Conservation (phyloP, 1,284 basidiomycete species). For the Caloboletus firmus region DNA sequence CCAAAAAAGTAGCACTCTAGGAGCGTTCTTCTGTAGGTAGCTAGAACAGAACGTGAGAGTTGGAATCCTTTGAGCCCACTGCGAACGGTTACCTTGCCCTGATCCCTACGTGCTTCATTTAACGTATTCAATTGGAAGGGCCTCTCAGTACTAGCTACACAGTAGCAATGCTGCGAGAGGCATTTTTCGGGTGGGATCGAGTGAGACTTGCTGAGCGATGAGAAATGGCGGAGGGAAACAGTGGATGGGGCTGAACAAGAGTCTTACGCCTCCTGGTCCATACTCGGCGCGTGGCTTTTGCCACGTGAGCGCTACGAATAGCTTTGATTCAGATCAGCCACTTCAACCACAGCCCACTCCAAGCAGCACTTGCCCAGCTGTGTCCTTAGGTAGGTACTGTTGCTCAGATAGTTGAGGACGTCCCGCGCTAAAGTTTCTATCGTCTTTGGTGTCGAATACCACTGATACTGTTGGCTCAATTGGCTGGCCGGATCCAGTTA, state of each 20-base stretch:
- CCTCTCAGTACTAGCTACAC: not conserved
- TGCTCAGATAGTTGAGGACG: not conserved
- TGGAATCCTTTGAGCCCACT: slow-evolving; percentile 4
- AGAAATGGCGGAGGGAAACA: slow-evolving; percentile 29
- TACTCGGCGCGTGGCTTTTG: slow-evolving; percentile 32
- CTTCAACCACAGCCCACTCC: slow-evolving; percentile 1
- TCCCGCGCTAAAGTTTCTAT: not conserved
- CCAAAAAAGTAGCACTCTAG: not conserved
- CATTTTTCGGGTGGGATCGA: slow-evolving; percentile 17
- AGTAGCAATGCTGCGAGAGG: not conserved
- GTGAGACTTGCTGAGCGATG: slow-evolving; percentile 27
- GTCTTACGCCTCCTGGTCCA: slow-evolving; percentile 35
- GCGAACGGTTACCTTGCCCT: slow-evolving; percentile 27
- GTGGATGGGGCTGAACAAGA: slow-evolving; percentile 37
- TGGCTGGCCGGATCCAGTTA: not conserved
- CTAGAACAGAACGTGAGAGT: slow-evolving; percentile 8
- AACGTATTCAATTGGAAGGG: not conserved
- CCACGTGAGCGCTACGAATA: slow-evolving; percentile 31
- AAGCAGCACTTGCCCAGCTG: not conserved
- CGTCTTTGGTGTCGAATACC: not conserved
- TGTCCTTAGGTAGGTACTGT: not conserved
- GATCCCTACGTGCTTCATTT: slow-evolving; percentile 18
- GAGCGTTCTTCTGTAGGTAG: not conserved
- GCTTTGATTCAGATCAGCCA: slow-evolving; percentile 22
- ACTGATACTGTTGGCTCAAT: not conserved